Conservation (phyloP, 129 eudicot genomes). For the Deinandra increscens region DNA sequence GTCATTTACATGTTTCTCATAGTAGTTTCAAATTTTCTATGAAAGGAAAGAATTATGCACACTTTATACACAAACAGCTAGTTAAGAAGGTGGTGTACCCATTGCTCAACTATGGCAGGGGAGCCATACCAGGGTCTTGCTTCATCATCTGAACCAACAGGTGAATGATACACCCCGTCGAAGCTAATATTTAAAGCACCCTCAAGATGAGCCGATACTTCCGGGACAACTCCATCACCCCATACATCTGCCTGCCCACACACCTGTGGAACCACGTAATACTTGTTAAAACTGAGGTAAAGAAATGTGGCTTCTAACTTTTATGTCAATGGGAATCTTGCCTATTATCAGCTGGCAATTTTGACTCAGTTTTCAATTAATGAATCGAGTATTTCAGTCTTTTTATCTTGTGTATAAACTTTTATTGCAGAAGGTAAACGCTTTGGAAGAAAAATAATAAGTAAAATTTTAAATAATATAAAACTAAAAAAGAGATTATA, state of each 20-base stretch:
- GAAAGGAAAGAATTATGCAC: conserved; percentile 24
- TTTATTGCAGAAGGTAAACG: too few relatives aligned
- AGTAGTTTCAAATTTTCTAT: not conserved
- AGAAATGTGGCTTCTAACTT: not conserved
- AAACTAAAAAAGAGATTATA: too few relatives aligned
- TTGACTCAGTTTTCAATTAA: not conserved
- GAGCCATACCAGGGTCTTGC: conserved; percentile 96
- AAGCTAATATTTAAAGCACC: conserved; percentile 81
- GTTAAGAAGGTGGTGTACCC: conserved; percentile 71
- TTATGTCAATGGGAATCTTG: not conserved
- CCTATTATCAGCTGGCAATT: not conserved
- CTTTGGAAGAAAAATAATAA: too few relatives aligned
- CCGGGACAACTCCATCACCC: conserved; percentile 98
- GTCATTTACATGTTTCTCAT: not conserved
- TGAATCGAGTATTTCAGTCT: not conserved
- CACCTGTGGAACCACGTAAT: conserved; percentile 41
- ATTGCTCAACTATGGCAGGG: conserved; percentile 67
- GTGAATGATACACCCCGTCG: conserved; percentile 92
- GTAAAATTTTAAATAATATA: too few relatives aligned
- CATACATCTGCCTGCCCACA: conserved; percentile 94
- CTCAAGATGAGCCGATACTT: conserved; percentile 81
- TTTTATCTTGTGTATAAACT: too few relatives aligned
- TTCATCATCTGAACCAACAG: conserved; percentile 86
- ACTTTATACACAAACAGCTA: conserved; percentile 18
- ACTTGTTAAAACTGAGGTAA: not conserved